Evolutionary conservation across 2,329 filamentous ascomycete species (phyloP).

Genomic region (Byssochlamys sp.): DNA sequence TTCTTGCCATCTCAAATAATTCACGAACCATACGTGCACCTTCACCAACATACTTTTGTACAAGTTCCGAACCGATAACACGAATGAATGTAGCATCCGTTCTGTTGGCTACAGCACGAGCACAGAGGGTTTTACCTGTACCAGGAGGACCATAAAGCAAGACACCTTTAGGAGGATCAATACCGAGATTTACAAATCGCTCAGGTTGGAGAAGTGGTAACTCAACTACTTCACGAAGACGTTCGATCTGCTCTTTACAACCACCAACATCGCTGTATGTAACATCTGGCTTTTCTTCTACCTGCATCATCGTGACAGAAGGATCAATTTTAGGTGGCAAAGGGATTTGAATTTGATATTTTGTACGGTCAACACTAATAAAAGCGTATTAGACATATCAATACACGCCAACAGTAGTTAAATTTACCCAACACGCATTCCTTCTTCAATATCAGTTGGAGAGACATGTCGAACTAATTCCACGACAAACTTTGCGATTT

Average conservation of each 20-base stretch:
- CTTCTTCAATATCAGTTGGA: slow-evolving; percentile 97
- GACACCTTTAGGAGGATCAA: slow-evolving; percentile 95
- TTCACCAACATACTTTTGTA: slow-evolving; percentile 98
- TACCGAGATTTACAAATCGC: slow-evolving; percentile 92
- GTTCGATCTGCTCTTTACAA: slow-evolving; percentile 99
- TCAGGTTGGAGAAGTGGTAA: slow-evolving; percentile 95
- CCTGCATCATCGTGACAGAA: slow-evolving; percentile 99
- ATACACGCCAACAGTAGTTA: neutral
- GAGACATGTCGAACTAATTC: slow-evolving; percentile 93
- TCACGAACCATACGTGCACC: slow-evolving; percentile 97
- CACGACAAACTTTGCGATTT: slow-evolving; percentile 98
- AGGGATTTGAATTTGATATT: slow-evolving; percentile 96
- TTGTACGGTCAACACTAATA: slow-evolving; percentile 80
- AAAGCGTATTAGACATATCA: slow-evolving; percentile 4
- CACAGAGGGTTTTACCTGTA: slow-evolving; percentile 98
- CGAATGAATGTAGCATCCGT: slow-evolving; percentile 98
- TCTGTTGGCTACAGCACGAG: slow-evolving; percentile 90
- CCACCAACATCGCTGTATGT: slow-evolving; percentile 98
- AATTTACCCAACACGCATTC: slow-evolving; percentile 80
- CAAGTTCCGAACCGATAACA: slow-evolving; percentile 92
- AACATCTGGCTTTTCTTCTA: slow-evolving; percentile 98
- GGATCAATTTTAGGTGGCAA: slow-evolving; percentile 97
- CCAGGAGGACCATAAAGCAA: slow-evolving; percentile 92
- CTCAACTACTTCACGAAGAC: slow-evolving; percentile 94
- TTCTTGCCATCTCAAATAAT: slow-evolving; percentile 97